These are phyloP conservation scores for Lenwebbia sp. DNA, from an alignment of 345 rosid species.

Conservation along the genomic window DNA sequence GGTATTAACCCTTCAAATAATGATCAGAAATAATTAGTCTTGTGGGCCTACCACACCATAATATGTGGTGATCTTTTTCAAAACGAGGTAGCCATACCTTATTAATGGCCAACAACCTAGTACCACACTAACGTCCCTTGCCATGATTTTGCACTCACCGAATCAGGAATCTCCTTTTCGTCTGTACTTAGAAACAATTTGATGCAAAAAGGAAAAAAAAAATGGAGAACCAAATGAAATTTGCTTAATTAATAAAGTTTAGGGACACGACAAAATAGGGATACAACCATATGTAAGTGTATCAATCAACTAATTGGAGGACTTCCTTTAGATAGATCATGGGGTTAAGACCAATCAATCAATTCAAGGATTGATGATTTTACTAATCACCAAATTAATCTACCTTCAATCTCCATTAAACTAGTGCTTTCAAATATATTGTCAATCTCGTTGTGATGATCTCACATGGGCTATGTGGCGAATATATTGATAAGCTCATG, in stretches of 20 bases:
- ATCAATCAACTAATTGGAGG: background rate
- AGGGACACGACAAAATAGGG: background rate
- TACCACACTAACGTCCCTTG: slow-evolving; percentile 18
- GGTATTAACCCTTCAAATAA: no score
- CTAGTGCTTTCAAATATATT: background rate
- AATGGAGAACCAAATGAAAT: background rate
- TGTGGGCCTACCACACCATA: background rate
- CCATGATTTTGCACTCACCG: background rate
- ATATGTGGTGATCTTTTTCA: background rate
- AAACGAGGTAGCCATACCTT: slow-evolving; percentile 8
- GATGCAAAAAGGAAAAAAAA: background rate
- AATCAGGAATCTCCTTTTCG: background rate
- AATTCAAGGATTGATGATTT: background rate
- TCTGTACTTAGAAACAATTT: background rate
- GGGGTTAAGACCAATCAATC: background rate
- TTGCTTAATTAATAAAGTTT: background rate
- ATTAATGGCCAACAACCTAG: slow-evolving; percentile 48
- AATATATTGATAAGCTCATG: background rate
- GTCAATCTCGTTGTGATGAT: background rate
- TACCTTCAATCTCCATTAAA: background rate
- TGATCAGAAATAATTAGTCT: background rate
- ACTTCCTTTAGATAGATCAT: background rate
- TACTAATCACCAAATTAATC: background rate
- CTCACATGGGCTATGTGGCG: background rate
- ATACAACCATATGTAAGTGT: background rate